Evolutionary conservation across 1,284 basidiomycete genomes (phyloP).

Genomic region (Marasmius sp.): DNA sequence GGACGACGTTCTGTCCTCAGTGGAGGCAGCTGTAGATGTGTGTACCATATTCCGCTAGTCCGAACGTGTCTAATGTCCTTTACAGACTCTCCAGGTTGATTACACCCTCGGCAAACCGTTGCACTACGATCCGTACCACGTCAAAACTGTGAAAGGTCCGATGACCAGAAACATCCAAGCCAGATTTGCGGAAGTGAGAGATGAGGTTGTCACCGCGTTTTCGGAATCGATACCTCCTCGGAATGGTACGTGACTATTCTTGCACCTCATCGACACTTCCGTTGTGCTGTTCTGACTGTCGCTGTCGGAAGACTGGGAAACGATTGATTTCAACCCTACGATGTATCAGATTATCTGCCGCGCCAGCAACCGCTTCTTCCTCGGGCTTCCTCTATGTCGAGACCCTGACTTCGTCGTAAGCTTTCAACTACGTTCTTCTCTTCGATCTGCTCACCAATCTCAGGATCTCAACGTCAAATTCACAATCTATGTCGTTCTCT

Average conservation of each 20-base stretch:
- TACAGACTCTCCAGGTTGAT: slow-evolving; percentile 20
- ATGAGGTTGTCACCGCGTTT: slow-evolving; percentile 32
- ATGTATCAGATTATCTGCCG: slow-evolving; percentile 40
- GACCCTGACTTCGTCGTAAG: slow-evolving; percentile 33
- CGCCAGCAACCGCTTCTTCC: slow-evolving; percentile 35
- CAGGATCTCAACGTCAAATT: slow-evolving; percentile 34
- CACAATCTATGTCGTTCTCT: slow-evolving; percentile 33
- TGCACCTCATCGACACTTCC: too few species aligned
- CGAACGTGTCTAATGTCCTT: neutral
- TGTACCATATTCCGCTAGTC: neutral
- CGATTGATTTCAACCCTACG: slow-evolving; percentile 34
- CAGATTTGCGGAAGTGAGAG: slow-evolving; percentile 25
- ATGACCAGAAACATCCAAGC: slow-evolving; percentile 29
- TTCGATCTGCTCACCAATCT: neutral
- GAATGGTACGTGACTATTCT: slow-evolving; percentile 7
- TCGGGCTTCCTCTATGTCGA: slow-evolving; percentile 38
- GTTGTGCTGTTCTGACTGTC: too few species aligned
- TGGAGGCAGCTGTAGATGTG: slow-evolving; percentile 23
- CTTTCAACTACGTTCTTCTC: neutral
- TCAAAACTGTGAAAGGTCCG: slow-evolving; percentile 18
- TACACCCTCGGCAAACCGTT: slow-evolving; percentile 27
- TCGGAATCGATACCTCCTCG: slow-evolving; percentile 21
- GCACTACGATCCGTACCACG: slow-evolving; percentile 26
- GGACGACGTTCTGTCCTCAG: slow-evolving; percentile 27
- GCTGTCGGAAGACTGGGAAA: slow-evolving; percentile 31